These are phyloP conservation scores for Moricandia arvensis DNA, from an alignment of 345 rosid species.

Conservation along the genomic window DNA sequence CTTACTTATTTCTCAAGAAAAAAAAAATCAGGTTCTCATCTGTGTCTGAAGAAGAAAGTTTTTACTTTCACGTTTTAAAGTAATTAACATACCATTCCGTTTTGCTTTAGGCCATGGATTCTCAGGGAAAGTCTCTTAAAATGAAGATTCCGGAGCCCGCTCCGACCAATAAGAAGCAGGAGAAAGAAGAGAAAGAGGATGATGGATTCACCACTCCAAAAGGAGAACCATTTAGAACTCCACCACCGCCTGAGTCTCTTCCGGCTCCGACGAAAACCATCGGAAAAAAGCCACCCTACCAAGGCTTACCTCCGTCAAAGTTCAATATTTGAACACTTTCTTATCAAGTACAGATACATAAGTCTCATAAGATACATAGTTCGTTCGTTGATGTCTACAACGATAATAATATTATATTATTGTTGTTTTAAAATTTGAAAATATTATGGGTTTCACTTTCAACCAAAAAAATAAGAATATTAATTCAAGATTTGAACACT, in stretches of 20 bases:
- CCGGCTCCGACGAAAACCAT: background rate
- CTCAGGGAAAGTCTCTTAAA: too few species aligned
- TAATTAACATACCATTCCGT: background rate
- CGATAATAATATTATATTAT: background rate
- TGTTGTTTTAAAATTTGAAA: background rate
- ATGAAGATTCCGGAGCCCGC: too few species aligned
- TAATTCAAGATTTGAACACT: too few species aligned
- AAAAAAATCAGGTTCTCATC: background rate
- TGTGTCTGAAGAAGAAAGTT: background rate
- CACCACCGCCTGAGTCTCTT: conserved; percentile 14
- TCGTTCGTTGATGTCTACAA: background rate
- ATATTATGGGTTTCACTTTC: background rate
- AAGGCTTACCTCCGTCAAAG: too few species aligned
- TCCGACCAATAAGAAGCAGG: background rate
- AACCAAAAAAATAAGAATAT: background rate
- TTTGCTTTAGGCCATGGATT: too few species aligned
- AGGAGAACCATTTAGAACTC: conserved; percentile 7
- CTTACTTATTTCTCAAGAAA: background rate
- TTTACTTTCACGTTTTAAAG: background rate
- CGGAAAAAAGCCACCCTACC: too few species aligned
- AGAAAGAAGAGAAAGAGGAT: conserved; percentile 1
- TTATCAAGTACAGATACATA: background rate
- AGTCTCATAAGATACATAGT: background rate
- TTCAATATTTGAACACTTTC: background rate
- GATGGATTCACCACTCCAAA: conserved; percentile 30